Evolutionary conservation across 2,329 filamentous ascomycete species (phyloP), one percentile per base, ranked within the genome.

Genomic region (Aspergillus sp.): DNA sequence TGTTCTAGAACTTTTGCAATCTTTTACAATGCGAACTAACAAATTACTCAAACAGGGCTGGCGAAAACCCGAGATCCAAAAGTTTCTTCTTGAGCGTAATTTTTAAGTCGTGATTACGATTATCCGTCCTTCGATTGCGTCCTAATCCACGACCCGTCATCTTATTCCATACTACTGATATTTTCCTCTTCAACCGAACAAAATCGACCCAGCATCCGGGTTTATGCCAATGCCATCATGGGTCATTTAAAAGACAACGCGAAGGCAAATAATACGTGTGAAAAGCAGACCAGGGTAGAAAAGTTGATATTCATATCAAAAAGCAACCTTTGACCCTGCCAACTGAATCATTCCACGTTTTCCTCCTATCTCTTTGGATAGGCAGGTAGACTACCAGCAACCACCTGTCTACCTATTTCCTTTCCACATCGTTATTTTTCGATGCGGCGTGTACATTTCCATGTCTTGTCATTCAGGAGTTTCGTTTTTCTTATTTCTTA

Each of bases 41-140:
- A 52, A 27, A 5, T 25, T 3, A 33, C 6, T 51, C 14, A 35
- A 56, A 60, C 58, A 82, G 80, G 81, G 81, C 56, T 81, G 78
- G 73, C 76, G 76, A 65, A 81, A 78, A 74, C 70, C 73, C 6
- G 75, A 82, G 59, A 77, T 83, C 54, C 64, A 74, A 55, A 74
- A 79, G 58, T 81, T 83, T 67, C 72, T 83, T 46, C 64, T 75
- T 52, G 77, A 79, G 37, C 74, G 75, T 52, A 76, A 74, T 66
- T 79, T 79, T 56, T 79, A 71, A 73, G 55, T 41, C 2, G 11
- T 23, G 23, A 11, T 39, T 23, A 55, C 19, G 12, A 57, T 17
- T 19, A 6, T 21, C 39, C 31, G 46, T 51, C 9, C 35, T 14
- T 21, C 21, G 21, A 37, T 39, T 9, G 27, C 48, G 57, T 52